Percentiles rank a stretch among this genome's conserved stretches.
Evolutionary conservation across 73 alveolate species (phyloP).

Genomic region (Paramecium tetraurelia): DNA sequence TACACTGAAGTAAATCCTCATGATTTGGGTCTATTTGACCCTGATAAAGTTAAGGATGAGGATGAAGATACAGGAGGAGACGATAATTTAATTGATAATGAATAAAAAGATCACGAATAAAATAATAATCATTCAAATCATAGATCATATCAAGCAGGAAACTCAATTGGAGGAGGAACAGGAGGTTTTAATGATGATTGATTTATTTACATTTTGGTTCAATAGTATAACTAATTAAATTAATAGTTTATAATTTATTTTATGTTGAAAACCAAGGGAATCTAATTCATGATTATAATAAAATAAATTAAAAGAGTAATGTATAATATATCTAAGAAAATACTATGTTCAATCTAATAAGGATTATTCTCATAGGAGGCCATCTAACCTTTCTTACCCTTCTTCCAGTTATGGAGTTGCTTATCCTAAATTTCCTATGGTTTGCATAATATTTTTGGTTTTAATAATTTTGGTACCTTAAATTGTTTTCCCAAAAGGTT

Average conservation of each 20-base stretch:
- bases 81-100: neutral
- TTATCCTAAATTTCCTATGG: neutral
- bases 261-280: neutral
- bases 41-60: neutral
- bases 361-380: neutral
- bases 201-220: neutral
- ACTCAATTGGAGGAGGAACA: neutral
- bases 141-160: neutral
- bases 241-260: too few species aligned
- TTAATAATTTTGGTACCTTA: neutral
- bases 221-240: neutral
- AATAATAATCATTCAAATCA: neutral
- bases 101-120: neutral
- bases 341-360: neutral
- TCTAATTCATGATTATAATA: neutral
- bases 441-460: neutral
- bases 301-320: neutral
- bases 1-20: constrained; percentile 20
- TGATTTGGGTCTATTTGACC: neutral
- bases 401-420: neutral
- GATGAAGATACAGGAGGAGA: neutral
- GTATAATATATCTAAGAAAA: neutral
- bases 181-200: neutral
- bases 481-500: neutral
- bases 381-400: neutral